phyloP scores from a whole-genome alignment of 805 yeast genomes.

The Yarrowia bubula region DNA sequence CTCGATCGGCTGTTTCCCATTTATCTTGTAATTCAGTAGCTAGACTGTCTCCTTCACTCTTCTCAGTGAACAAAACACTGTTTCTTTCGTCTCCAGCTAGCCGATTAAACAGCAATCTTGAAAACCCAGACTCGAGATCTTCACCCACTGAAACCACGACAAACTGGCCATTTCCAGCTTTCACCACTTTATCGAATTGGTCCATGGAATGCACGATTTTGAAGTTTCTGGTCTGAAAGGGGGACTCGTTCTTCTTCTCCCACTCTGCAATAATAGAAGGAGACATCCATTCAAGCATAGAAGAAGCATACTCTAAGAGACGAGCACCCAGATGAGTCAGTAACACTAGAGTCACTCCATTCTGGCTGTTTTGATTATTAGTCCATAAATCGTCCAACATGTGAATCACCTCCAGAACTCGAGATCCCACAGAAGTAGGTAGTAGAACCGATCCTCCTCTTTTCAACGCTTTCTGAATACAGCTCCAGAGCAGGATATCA shows the following conservation, averaged over 20 bases:
- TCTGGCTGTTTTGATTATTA: constrained; percentile 36
- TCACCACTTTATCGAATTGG: constrained; percentile 37
- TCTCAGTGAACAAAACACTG: constrained; percentile 73
- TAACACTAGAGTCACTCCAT: constrained; percentile 62
- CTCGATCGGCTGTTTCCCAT: constrained; percentile 35
- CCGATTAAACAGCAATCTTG: constrained; percentile 42
- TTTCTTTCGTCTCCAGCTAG: constrained; percentile 64
- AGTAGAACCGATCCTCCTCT: constrained; percentile 78
- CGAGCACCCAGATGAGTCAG: constrained; percentile 79
- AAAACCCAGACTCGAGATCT: constrained; percentile 60
- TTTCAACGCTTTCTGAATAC: constrained; percentile 63
- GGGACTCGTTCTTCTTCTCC: constrained; percentile 70
- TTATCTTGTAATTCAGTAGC: constrained; percentile 49
- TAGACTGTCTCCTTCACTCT: constrained; percentile 49
- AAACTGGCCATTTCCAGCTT: constrained; percentile 49
- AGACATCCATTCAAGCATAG: constrained; percentile 95
- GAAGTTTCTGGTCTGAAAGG: constrained; percentile 73
- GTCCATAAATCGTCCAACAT: constrained; percentile 66
- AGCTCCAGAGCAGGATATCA: constrained; percentile 58
- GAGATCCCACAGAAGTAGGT: constrained; percentile 77
- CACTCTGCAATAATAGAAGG: constrained; percentile 79
- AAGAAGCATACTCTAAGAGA: constrained; percentile 73
- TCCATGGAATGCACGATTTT: constrained; percentile 57
- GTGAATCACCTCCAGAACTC: constrained; percentile 76
- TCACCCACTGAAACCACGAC: constrained; percentile 76